phyloP scores from a whole-genome alignment of 495 filamentous ascomycete genomes.

The Margaritispora aquatica region DNA sequence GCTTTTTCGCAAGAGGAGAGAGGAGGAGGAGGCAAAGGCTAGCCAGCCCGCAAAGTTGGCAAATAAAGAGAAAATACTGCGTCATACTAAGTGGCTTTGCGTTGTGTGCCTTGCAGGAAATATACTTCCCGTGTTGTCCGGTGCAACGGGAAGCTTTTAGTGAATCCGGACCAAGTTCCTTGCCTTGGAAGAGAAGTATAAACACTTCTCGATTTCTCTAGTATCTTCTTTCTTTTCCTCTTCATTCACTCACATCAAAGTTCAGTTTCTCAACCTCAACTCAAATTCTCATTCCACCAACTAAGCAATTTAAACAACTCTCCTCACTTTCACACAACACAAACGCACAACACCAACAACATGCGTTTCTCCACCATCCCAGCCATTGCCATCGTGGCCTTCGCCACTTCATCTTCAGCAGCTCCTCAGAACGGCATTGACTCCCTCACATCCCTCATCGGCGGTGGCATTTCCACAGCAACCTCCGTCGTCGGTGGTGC shows the following conservation, averaged over 20 bases:
- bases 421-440: neutral
- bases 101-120: neutral
- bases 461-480: neutral
- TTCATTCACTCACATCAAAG: neutral
- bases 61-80: no score
- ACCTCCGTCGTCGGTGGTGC: neutral
- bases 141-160: neutral
- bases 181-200: neutral
- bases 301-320: neutral
- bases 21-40: no score
- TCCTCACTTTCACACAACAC: neutral
- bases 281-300: neutral
- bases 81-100: neutral
- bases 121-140: neutral
- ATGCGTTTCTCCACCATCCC: constrained; percentile 21
- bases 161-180: neutral
- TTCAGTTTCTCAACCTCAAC: neutral
- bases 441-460: neutral
- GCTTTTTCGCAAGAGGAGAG: neutral
- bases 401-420: constrained; percentile 6
- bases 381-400: constrained; percentile 16
- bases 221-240: neutral
- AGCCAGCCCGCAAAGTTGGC: no score
- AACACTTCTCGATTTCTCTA: neutral
- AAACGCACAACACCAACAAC: neutral